Percentiles rank a stretch among this genome's conserved stretches.
phyloP scores from a whole-genome alignment of 441 rosid genomes.

The Gossypium trilobum region DNA sequence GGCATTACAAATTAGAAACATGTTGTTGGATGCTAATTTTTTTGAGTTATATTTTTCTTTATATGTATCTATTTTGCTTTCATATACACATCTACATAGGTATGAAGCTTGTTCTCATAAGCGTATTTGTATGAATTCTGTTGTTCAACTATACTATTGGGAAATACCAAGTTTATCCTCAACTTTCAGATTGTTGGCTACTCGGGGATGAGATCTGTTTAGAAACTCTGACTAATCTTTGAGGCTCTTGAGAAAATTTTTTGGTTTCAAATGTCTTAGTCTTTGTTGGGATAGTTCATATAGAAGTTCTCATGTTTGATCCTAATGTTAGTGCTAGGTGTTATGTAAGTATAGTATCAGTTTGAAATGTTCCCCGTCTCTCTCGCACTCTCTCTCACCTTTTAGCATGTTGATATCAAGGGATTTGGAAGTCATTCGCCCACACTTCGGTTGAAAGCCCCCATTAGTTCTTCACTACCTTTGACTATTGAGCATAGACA shows the following conservation, averaged over 20 bases:
- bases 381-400: not conserved
- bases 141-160: not conserved
- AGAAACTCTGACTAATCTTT: not conserved
- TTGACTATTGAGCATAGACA: not conserved
- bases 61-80: not conserved
- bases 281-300: not conserved
- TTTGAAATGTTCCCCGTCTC: not conserved
- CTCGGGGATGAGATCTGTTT: not conserved
- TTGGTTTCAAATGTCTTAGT: not conserved
- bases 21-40: not conserved
- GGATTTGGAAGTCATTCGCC: not conserved
- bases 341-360: not conserved
- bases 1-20: not conserved
- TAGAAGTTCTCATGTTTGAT: not conserved
- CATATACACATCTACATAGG: not conserved
- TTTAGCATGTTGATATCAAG: constrained; percentile 5
- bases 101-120: not conserved
- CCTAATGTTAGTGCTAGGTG: not conserved
- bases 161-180: not conserved
- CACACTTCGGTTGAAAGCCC: not conserved
- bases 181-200: not conserved
- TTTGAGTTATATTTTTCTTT: not conserved
- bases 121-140: not conserved
- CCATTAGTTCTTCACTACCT: not conserved
- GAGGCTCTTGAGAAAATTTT: not conserved